phyloP scores from a whole-genome alignment of 192 early-diverging fungal species.

The Entomortierella lignicola region DNA sequence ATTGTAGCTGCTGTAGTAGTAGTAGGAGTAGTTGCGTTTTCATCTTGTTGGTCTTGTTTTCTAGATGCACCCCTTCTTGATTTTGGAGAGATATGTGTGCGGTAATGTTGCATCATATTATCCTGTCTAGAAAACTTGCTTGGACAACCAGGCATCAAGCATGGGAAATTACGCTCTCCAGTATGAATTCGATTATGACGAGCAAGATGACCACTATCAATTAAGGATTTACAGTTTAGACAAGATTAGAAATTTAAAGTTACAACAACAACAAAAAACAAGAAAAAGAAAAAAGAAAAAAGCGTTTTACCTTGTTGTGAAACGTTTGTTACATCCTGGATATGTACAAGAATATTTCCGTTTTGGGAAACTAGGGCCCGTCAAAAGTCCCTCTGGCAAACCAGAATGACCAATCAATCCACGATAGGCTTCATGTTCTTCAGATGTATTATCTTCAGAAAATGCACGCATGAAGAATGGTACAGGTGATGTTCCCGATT shows the following conservation, averaged over 20 bases:
- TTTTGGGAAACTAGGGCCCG: slow-evolving; percentile 56
- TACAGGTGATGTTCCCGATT: slow-evolving; percentile 13
- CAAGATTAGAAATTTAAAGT: too few species aligned
- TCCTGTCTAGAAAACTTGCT: slow-evolving; percentile 85
- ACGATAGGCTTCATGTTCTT: slow-evolving; percentile 40
- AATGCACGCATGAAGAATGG: slow-evolving; percentile 45
- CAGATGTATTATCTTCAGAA: slow-evolving; percentile 27
- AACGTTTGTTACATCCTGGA: slow-evolving; percentile 78
- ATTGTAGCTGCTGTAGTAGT: neutral
- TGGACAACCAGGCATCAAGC: slow-evolving; percentile 75
- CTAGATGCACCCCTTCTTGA: slow-evolving; percentile 59
- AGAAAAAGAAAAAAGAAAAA: slow-evolving; percentile 9
- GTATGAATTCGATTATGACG: slow-evolving; percentile 87
- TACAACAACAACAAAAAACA: too few species aligned
- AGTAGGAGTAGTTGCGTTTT: neutral
- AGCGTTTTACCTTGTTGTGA: slow-evolving; percentile 74
- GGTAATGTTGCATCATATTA: slow-evolving; percentile 91
- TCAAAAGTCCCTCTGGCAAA: slow-evolving; percentile 26
- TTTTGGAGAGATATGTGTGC: slow-evolving; percentile 80
- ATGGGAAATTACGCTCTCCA: slow-evolving; percentile 82
- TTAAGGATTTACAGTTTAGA: too few species aligned
- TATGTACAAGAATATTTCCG: slow-evolving; percentile 79
- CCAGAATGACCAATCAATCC: slow-evolving; percentile 22
- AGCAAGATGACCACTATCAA: slow-evolving; percentile 79
- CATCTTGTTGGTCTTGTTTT: slow-evolving; percentile 21